Base-by-base conservation (phyloP, 2,329 filamentous ascomycete genomes). In the Leptoxyphium fumago region DNA sequence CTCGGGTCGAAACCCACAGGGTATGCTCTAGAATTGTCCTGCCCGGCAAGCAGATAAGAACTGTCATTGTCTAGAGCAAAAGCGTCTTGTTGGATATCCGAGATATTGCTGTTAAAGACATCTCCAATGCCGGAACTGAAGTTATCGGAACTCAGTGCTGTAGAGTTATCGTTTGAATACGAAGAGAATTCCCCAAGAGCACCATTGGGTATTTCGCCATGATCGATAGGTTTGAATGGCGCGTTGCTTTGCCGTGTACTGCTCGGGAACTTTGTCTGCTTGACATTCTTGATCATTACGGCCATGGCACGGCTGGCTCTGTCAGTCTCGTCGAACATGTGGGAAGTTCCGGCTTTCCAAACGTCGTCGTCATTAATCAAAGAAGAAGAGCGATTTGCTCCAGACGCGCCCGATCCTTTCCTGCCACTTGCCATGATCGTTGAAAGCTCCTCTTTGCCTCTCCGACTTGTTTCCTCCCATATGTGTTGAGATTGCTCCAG, bases 401-500 rank as follows among this genome's bases (percentile, higher is more conserved):
- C 29, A 18, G 29, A 54, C 44, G 13, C 46, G 47, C 14, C 17
- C 43, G 7, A 42, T 32, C 17, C 17, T 48, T 13, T 29, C 38
- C 40, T 46, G 51, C 14, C 45, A 43, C 15, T 36, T 36, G 32
- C 32, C 32, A 36, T 13, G 4, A 15, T 15, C 4, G 32, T 9
- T 36, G 32, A 3, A 13, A 15, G 32, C 15, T 36, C 32, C 9
- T 36, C 32, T 13, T 36, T 26, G 21, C 21, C 21, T 26, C 21
- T 26, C 26, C 39, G 38, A 11, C 45, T 45, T 1, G 51, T 45
- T 11, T 52, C 52, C 9, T 46, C 48, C 57, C 57, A 62, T 11
- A 61, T 60, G 41, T 46, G 46, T 34, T 61, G 55, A 40, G 55
- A 57, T 41, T 53, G 52, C 49, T 62, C 55, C 28, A 61, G 45